phyloP scores from a whole-genome alignment of 768 basidiomycete species.

The Pleurotus tuoliensis region DNA sequence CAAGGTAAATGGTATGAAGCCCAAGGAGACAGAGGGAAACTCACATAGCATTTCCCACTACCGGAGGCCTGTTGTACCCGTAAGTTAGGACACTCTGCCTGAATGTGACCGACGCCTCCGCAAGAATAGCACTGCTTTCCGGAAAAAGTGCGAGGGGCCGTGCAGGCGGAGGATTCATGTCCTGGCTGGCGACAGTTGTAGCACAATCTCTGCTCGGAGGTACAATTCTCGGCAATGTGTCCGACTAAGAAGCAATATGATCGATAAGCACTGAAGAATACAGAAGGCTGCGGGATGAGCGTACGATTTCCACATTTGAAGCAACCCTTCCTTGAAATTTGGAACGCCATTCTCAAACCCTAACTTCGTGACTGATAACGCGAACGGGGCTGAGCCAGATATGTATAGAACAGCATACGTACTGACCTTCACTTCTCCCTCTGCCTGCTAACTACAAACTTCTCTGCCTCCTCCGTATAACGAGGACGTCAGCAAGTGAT shows the following conservation, averaged over 20 bases:
- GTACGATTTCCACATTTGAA: constrained; percentile 92
- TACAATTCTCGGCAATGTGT: constrained; percentile 90
- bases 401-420: constrained; percentile 2
- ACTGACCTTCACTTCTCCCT: constrained; percentile 66
- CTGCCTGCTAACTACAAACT: constrained; percentile 66
- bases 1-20: constrained; percentile 10
- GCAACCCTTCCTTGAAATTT: constrained; percentile 83
- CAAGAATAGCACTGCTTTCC: constrained; percentile 93
- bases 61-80: constrained; percentile 59
- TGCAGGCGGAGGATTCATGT: constrained; percentile 87
- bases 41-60: constrained; percentile 82
- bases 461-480: constrained; percentile 61
- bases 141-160: constrained; percentile 75
- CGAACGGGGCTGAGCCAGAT: constrained; percentile 8
- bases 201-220: constrained; percentile 84
- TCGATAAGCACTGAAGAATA: constrained; percentile 8
- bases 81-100: constrained; percentile 82
- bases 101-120: constrained; percentile 88
- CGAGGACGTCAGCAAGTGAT: constrained; percentile 36
- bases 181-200: constrained; percentile 96
- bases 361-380: constrained; percentile 29
- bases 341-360: constrained; percentile 68
- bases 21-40: constrained; percentile 16
- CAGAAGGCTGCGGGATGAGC: constrained; percentile 24
- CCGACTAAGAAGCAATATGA: constrained; percentile 53